Percentiles rank a stretch among this genome's conserved stretches.
These are phyloP conservation scores for Trypethelium eluteriae DNA, from an alignment of 495 filamentous ascomycete species.

Conservation along the genomic window DNA sequence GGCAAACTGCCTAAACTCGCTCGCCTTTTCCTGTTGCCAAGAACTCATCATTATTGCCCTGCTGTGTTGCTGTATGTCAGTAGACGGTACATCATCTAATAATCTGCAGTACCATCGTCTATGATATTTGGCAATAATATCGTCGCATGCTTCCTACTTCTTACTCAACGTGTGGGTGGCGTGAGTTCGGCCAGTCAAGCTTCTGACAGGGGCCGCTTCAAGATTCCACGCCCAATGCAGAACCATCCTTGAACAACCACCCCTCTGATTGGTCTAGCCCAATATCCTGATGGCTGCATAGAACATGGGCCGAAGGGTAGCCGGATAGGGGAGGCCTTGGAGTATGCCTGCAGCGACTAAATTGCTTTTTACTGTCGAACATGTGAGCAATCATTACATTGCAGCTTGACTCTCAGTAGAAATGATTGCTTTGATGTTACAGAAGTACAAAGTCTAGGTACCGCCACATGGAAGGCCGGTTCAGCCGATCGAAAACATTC, in stretches of 20 bases:
- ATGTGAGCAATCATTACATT: slow-evolving; percentile 3
- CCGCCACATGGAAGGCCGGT: not conserved
- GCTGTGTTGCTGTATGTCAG: too few species aligned
- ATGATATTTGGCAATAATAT: too few species aligned
- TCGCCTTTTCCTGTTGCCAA: too few species aligned
- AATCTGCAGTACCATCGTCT: too few species aligned
- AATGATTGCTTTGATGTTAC: not conserved
- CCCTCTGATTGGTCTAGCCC: not conserved
- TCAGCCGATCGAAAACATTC: not conserved
- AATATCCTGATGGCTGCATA: slow-evolving; percentile 8
- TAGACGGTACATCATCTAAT: too few species aligned
- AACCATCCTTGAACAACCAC: not conserved
- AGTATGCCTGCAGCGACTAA: not conserved
- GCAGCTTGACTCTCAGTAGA: not conserved
- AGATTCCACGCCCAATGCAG: not conserved
- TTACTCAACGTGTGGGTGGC: too few species aligned
- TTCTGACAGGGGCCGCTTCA: not conserved
- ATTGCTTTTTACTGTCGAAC: not conserved
- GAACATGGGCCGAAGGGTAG: not conserved
- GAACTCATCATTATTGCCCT: too few species aligned
- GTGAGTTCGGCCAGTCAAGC: too few species aligned
- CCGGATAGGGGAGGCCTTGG: not conserved
- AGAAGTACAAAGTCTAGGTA: not conserved
- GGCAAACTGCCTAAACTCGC: too few species aligned
- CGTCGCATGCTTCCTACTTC: too few species aligned